phyloP scores from a whole-genome alignment of 768 basidiomycete species.

The Russula ochroleuca region DNA sequence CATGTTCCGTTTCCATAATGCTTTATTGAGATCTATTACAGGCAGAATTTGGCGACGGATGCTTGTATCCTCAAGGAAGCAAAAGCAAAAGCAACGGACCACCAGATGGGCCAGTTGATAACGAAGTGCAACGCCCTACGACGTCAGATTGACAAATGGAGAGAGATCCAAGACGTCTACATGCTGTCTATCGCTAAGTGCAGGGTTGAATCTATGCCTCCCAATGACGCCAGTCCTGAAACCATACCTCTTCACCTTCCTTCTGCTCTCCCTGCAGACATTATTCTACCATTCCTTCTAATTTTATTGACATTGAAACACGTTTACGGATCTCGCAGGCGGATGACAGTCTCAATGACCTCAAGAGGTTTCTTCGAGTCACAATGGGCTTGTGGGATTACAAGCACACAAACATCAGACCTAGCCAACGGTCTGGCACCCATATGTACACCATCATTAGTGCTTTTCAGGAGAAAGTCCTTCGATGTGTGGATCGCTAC shows the following conservation, averaged over 20 bases:
- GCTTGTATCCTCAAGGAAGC: background rate
- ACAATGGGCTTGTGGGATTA: slow-evolving; percentile 1
- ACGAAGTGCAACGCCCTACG: background rate
- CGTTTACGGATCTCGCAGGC: background rate
- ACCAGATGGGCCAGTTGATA: background rate
- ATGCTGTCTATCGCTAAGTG: background rate
- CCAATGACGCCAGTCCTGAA: background rate
- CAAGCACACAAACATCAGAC: background rate
- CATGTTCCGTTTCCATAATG: background rate
- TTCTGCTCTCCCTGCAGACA: background rate
- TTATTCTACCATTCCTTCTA: background rate
- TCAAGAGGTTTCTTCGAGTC: background rate
- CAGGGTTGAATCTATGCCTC: background rate
- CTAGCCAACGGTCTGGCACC: background rate
- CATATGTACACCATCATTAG: background rate
- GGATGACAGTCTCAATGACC: too few relatives aligned
- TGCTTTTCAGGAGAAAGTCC: background rate
- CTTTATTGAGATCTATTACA: background rate
- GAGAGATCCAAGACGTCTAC: background rate
- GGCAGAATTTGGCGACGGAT: background rate
- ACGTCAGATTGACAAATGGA: background rate
- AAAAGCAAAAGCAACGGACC: background rate
- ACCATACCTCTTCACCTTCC: background rate
- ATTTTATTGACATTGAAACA: background rate
- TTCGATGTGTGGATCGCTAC: background rate